A percentile compares a stretch with the other conserved stretches of the same genome.
Conservation (phyloP, 495 filamentous ascomycete species). For the Chaetomium tenue region DNA sequence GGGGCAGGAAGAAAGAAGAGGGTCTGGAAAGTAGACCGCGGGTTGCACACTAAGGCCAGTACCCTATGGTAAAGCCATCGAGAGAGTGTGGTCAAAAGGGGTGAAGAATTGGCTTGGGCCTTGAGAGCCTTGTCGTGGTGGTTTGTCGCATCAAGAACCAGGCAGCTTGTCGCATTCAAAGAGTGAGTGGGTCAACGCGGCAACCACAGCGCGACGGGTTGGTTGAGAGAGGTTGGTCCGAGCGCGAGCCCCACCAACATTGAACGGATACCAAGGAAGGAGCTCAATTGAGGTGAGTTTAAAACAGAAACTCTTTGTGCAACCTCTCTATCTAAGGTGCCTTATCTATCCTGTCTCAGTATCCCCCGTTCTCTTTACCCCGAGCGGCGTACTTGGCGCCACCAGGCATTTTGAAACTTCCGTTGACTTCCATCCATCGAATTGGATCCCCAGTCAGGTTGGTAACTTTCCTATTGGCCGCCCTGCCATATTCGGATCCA, state of each 20-base stretch:
- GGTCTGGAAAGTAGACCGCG: not conserved
- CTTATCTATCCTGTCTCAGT: not conserved
- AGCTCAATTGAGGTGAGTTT: no score
- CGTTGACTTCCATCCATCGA: not conserved
- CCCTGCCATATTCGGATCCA: not conserved
- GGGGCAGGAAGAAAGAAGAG: not conserved
- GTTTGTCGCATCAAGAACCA: not conserved
- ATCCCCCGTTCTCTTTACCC: no score
- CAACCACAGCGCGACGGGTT: not conserved
- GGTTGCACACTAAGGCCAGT: not conserved
- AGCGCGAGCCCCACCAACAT: not conserved
- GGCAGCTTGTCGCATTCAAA: not conserved
- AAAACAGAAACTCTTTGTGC: not conserved
- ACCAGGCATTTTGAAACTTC: not conserved
- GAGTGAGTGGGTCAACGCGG: conserved; percentile 2
- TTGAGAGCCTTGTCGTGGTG: conserved; percentile 11
- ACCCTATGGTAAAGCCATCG: not conserved
- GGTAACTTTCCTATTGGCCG: conserved; percentile 8
- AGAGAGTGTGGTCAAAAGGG: not conserved
- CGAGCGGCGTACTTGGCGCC: no score
- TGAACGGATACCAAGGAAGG: not conserved
- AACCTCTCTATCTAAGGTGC: not conserved
- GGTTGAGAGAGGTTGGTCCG: not conserved
- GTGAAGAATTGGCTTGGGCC: not conserved
- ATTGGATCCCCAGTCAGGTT: not conserved